Percentiles rank a stretch among this genome's conserved stretches.
phyloP scores from a whole-genome alignment of 192 early-diverging fungal genomes.

The Coemansia sp. region DNA sequence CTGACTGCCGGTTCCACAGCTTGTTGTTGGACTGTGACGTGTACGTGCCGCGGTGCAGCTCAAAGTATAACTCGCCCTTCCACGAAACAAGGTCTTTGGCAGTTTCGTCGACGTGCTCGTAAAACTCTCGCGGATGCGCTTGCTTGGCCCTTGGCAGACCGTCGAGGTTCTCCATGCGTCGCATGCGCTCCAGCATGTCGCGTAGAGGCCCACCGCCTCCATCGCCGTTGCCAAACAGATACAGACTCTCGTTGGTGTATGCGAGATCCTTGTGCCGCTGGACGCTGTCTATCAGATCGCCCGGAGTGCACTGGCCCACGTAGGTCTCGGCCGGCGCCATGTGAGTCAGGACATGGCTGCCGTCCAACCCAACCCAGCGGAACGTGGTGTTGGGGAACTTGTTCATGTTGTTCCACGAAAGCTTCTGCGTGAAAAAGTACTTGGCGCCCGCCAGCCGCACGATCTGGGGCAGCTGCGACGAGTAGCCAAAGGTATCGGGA shows the following conservation, averaged over 20 bases:
- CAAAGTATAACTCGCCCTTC: constrained; percentile 98
- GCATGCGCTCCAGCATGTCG: constrained; percentile 82
- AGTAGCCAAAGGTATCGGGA: constrained; percentile 92
- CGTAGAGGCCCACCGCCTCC: constrained; percentile 91
- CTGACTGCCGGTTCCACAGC: constrained; percentile 79
- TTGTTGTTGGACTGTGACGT: constrained; percentile 89
- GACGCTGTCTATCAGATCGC: constrained; percentile 68
- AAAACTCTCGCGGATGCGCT: constrained; percentile 82
- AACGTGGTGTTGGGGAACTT: constrained; percentile 97
- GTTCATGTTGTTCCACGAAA: constrained; percentile 99
- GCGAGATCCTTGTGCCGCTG: constrained; percentile 86
- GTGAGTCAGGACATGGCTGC: constrained; percentile 81
- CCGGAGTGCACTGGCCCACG: constrained; percentile 64
- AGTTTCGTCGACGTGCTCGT: constrained; percentile 71
- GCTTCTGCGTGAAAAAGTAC: constrained; percentile 99
- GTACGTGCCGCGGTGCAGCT: constrained; percentile 97
- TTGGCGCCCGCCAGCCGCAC: constrained; percentile 70
- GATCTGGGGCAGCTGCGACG: constrained; percentile 91
- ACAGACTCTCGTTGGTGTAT: constrained; percentile 80
- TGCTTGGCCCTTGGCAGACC: constrained; percentile 74
- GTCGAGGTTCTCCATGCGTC: constrained; percentile 74
- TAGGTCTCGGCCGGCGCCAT: constrained; percentile 92
- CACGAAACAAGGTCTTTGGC: constrained; percentile 76
- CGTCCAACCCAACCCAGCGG: constrained; percentile 89
- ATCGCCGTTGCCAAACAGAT: constrained; percentile 94